Evolutionary conservation across 805 yeast genomes (phyloP).

Genomic region (Vanderwaltozyma verrucispora): DNA sequence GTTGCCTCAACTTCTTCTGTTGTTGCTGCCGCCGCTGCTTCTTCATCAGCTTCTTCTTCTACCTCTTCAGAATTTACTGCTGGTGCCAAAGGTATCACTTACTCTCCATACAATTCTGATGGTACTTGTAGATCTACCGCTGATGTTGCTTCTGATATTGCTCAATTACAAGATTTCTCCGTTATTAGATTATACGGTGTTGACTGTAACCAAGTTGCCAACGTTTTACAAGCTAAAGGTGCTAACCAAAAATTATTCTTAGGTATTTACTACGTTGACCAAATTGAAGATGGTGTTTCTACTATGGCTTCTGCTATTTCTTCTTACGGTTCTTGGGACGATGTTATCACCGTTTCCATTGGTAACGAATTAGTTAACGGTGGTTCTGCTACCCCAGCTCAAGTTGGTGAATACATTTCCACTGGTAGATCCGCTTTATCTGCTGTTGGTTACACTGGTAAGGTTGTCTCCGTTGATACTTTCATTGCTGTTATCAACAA

Average conservation of each 20-base stretch:
- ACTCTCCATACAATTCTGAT: conserved; percentile 64
- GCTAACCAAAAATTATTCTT: conserved; percentile 59
- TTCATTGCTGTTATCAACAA: conserved; percentile 90
- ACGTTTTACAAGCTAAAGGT: conserved; percentile 58
- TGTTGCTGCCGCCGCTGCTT: conserved; percentile 27
- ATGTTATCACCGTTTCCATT: conserved; percentile 66
- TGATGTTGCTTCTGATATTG: conserved; percentile 52
- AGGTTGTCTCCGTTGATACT: conserved; percentile 92
- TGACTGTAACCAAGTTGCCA: conserved; percentile 72
- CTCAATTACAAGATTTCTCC: conserved; percentile 40
- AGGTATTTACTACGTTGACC: conserved; percentile 56
- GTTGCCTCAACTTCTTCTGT: conserved; percentile 20
- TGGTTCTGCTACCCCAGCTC: conserved; percentile 65
- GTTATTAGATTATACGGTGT: conserved; percentile 77
- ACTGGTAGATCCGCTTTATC: conserved; percentile 63
- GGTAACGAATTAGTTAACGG: conserved; percentile 97
- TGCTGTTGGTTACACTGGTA: conserved; percentile 82
- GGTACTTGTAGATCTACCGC: conserved; percentile 60
- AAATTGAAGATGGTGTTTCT: conserved; percentile 43
- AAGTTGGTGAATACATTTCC: conserved; percentile 53
- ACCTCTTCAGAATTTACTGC: conserved; percentile 28
- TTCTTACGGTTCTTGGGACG: conserved; percentile 66
- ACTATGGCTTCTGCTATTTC: conserved; percentile 51
- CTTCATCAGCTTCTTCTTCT: conserved; percentile 23
- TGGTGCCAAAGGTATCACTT: conserved; percentile 63